Evolutionary conservation across 1,139 yeast species (phyloP).

Genomic region (Scheffersomyces insectosa): DNA sequence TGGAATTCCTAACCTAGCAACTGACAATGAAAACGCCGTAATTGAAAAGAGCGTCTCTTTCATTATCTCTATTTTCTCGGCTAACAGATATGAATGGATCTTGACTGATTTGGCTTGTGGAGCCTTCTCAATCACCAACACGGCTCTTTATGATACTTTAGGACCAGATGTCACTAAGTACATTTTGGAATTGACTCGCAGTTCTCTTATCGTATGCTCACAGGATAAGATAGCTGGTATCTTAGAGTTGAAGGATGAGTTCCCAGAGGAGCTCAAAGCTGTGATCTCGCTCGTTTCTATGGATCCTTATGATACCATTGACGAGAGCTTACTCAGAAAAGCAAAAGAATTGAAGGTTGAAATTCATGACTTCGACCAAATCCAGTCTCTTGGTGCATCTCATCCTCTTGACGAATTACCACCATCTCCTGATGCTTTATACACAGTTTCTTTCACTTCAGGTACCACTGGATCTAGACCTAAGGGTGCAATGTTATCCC

Average conservation of each 20-base stretch:
- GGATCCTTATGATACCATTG: constrained; percentile 26
- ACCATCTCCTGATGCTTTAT: constrained; percentile 31
- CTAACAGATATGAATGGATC: constrained; percentile 42
- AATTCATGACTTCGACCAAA: constrained; percentile 16
- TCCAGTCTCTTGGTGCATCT: constrained; percentile 16
- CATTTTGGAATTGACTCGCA: constrained; percentile 34
- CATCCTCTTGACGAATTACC: constrained; percentile 17
- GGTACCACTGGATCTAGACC: constrained; percentile 46
- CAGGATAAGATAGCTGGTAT: constrained; percentile 29
- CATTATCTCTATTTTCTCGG: constrained; percentile 34
- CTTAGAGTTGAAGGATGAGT: constrained; percentile 25
- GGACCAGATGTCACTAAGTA: constrained; percentile 36
- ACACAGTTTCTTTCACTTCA: constrained; percentile 43
- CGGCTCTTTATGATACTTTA: constrained; percentile 44
- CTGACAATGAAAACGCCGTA: constrained; percentile 8
- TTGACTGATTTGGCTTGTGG: constrained; percentile 39
- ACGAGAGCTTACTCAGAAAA: not conserved
- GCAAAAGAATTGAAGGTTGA: constrained; percentile 13
- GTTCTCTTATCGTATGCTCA: constrained; percentile 38
- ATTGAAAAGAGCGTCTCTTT: constrained; percentile 24
- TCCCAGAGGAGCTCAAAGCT: constrained; percentile 25
- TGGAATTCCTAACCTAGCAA: constrained; percentile 3
- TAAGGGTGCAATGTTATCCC: constrained; percentile 40
- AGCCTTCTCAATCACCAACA: constrained; percentile 35
- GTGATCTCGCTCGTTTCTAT: constrained; percentile 34